These are phyloP conservation scores for Gracilaria domingensis DNA, from an alignment of 23 red algal species.

Conservation along the genomic window DNA sequence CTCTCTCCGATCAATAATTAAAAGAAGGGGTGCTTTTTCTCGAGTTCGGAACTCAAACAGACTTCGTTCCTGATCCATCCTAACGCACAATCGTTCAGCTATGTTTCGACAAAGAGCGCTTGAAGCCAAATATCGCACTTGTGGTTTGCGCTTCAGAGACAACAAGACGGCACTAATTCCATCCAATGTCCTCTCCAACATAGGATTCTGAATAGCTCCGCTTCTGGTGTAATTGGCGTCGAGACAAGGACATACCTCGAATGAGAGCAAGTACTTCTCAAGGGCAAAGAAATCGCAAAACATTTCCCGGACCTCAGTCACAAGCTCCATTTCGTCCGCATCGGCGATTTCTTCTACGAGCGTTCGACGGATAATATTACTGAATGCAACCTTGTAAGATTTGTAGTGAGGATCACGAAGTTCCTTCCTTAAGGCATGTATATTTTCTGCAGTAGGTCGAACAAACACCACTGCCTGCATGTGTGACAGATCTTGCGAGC, in stretches of 20 bases:
- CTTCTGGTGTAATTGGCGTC: constrained; percentile 32
- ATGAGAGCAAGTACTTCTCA: constrained; percentile 61
- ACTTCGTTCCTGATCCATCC: constrained; percentile 86
- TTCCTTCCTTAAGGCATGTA: constrained; percentile 75
- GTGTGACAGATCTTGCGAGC: constrained; percentile 55
- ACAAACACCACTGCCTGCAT: constrained; percentile 83
- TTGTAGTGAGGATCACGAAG: constrained; percentile 78
- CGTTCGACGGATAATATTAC: constrained; percentile 82
- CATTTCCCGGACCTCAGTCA: constrained; percentile 85
- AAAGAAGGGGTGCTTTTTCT: constrained; percentile 48
- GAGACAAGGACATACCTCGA: constrained; percentile 78
- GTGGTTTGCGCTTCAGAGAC: constrained; percentile 58
- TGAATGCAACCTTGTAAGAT: constrained; percentile 86
- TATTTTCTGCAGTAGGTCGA: constrained; percentile 85
- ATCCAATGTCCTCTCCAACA: constrained; percentile 88
- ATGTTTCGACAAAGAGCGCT: constrained; percentile 77
- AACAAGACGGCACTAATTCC: constrained; percentile 76
- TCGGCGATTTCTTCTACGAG: constrained; percentile 96
- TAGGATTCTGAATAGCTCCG: constrained; percentile 27
- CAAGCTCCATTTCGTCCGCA: constrained; percentile 74
- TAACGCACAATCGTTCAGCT: constrained; percentile 83
- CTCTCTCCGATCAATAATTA: constrained; percentile 92
- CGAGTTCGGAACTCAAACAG: constrained; percentile 74
- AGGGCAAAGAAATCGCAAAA: constrained; percentile 85
- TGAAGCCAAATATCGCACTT: constrained; percentile 66